Base-by-base conservation (phyloP, 768 basidiomycete genomes). In the Phlegmacium glaucopus region DNA sequence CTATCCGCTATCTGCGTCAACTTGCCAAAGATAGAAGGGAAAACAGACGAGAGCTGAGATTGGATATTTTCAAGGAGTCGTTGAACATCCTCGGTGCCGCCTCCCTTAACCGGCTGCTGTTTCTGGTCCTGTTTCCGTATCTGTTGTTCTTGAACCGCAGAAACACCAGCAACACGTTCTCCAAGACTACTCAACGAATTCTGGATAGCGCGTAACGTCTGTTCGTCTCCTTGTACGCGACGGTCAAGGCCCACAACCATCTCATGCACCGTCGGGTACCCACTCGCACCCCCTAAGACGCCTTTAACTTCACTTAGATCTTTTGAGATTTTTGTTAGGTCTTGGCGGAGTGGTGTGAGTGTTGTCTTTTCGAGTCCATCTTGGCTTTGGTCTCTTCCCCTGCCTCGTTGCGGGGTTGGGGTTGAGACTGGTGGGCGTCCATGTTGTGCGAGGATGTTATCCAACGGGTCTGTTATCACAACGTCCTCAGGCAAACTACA, bases 61-160 rank as follows among this genome's bases (percentile, higher is more conserved):
- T 69, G 64, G 35, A 79, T 60, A 12, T 64, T 72, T 25, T 70
- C 72, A 32, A 79, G 53, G 45, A 66, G 67, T 28, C 54, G 61
- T 25, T 62, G 44, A 6, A 74, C 55, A n/a, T 47, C 53, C 6
- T 51, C 46, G 29, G 42, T 42, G 18, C 39, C 47, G 27, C 15
- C 22, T 22, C 22, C 5, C 22, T 22, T 22, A 22, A 22, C 22
- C 22, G 22, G 22, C 22, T 22, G 2, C 5, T 22, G 22, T 22
- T 22, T 22, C 22, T 22, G 22, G 22, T 22, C 22, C 22, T 22
- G 22, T 22, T 22, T 9, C 13, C n/a, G 10, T 25, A 15, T 30
- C 17, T 32, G 32, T 11, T 12, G 22, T 11, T 40, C 45, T 28
- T 40, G 39, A 12, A 25, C 47, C 10, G 39, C 25, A 37, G 41